Conservation (phyloP, 1,284 basidiomycete genomes). For the Flammula alnicola region DNA sequence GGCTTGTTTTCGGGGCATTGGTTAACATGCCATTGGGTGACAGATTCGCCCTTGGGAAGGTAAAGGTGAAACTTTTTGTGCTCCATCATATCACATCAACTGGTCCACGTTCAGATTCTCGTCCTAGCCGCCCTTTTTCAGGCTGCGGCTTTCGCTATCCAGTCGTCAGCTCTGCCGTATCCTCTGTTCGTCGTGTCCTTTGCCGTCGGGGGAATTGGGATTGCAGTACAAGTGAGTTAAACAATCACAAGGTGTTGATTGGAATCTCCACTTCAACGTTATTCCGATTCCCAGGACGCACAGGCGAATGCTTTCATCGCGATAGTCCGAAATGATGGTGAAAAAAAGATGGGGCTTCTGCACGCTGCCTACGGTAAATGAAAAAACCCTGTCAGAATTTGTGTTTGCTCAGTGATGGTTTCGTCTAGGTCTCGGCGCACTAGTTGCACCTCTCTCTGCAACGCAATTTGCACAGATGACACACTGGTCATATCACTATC, state of each 20-base stretch:
- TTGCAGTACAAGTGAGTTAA: slow-evolving; percentile 51
- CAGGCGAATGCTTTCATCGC: slow-evolving; percentile 61
- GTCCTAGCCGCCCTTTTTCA: slow-evolving; percentile 45
- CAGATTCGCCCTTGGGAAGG: slow-evolving; percentile 62
- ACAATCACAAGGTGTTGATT: neutral
- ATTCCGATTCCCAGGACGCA: slow-evolving; percentile 44
- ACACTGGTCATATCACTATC: slow-evolving; percentile 63
- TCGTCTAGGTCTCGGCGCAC: slow-evolving; percentile 60
- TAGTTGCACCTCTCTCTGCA: slow-evolving; percentile 65
- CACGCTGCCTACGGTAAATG: slow-evolving; percentile 53
- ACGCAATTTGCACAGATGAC: slow-evolving; percentile 64
- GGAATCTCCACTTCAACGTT: neutral
- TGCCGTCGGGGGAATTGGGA: slow-evolving; percentile 61
- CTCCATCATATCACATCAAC: neutral
- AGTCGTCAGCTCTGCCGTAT: slow-evolving; percentile 64
- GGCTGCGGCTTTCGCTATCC: slow-evolving; percentile 46
- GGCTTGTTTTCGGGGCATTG: slow-evolving; percentile 54
- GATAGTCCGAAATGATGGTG: slow-evolving; percentile 43
- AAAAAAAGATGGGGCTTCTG: slow-evolving; percentile 54
- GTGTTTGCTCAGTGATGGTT: too few species aligned
- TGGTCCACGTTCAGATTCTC: slow-evolving; percentile 17
- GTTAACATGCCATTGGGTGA: slow-evolving; percentile 60
- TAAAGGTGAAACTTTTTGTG: slow-evolving; percentile 22
- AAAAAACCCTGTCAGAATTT: too few species aligned
- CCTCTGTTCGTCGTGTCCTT: slow-evolving; percentile 65